These are phyloP conservation scores for Suillus variegatus DNA, from an alignment of 768 basidiomycete genomes.

Conservation along the genomic window DNA sequence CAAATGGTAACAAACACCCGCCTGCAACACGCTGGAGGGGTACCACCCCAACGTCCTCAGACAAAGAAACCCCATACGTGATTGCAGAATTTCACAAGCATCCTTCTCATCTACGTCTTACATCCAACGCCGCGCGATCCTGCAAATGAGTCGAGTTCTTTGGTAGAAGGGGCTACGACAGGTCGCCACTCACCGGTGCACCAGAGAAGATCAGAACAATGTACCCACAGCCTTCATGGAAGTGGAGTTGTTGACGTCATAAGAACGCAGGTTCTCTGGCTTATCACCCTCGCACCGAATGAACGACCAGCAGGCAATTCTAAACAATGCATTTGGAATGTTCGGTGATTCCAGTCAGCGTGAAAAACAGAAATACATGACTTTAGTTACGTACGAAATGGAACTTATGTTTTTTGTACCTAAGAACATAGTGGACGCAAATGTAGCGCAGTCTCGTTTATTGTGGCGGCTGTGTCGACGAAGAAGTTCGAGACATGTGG, in stretches of 20 bases:
- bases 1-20: not conserved
- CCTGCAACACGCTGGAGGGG: not conserved
- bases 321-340: not conserved
- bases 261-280: not conserved
- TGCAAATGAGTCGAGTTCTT: not conserved
- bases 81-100: no score
- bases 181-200: no score
- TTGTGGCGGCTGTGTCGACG: not conserved
- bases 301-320: not conserved
- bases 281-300: not conserved
- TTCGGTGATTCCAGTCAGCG: not conserved
- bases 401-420: not conserved
- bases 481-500: not conserved
- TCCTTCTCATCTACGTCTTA: not conserved
- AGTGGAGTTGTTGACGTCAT: not conserved
- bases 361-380: not conserved
- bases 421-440: not conserved
- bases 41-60: not conserved
- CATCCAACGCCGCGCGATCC: not conserved
- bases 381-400: not conserved
- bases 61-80: no score
- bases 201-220: not conserved
- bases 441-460: not conserved
- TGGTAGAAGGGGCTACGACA: not conserved
- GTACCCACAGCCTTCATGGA: conserved; percentile 1